Conservation (phyloP, 208 protist species). For the Crithidia acanthocephali region DNA sequence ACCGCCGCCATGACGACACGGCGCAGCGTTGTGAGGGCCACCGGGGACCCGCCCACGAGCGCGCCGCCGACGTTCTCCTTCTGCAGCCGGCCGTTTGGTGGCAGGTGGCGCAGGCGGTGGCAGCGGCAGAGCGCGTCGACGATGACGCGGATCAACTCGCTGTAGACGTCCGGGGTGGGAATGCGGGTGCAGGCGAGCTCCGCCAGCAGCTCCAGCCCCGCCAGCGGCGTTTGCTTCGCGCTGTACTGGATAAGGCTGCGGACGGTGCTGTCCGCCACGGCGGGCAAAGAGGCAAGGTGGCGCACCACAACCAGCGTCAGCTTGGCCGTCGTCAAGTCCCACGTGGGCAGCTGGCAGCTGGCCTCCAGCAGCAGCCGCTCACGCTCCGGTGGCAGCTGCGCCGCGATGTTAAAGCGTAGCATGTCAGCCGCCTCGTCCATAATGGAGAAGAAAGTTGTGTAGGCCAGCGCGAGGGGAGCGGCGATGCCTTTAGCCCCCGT, state of each 20-base stretch:
- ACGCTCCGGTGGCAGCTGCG: constrained; percentile 35
- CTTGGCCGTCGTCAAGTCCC: constrained; percentile 56
- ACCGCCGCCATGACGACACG: constrained; percentile 70
- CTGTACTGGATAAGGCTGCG: constrained; percentile 63
- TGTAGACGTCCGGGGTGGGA: constrained; percentile 61
- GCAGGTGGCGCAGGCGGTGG: constrained; percentile 82
- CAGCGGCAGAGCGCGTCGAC: constrained; percentile 61
- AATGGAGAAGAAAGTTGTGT: constrained; percentile 65
- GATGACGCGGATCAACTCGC: constrained; percentile 69
- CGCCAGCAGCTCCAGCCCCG: constrained; percentile 70
- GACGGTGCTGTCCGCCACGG: constrained; percentile 62
- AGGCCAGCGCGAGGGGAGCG: constrained; percentile 32
- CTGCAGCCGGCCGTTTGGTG: constrained; percentile 76
- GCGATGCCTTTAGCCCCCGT: constrained; percentile 44
- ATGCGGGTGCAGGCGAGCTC: constrained; percentile 82
- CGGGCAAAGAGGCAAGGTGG: constrained; percentile 68
- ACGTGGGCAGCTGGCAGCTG: constrained; percentile 63
- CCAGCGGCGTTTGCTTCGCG: constrained; percentile 58
- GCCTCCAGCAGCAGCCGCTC: constrained; percentile 61
- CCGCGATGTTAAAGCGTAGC: constrained; percentile 73
- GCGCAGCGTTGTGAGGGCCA: constrained; percentile 36
- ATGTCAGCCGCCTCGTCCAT: constrained; percentile 78
- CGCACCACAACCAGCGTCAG: constrained; percentile 77
- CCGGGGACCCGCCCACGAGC: constrained; percentile 16
- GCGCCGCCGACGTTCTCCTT: constrained; percentile 34